A percentile compares a stretch with the other conserved stretches of the same genome.
These are phyloP conservation scores for Lojkania enalia DNA, from an alignment of 2,329 filamentous ascomycete genomes.

Conservation along the genomic window DNA sequence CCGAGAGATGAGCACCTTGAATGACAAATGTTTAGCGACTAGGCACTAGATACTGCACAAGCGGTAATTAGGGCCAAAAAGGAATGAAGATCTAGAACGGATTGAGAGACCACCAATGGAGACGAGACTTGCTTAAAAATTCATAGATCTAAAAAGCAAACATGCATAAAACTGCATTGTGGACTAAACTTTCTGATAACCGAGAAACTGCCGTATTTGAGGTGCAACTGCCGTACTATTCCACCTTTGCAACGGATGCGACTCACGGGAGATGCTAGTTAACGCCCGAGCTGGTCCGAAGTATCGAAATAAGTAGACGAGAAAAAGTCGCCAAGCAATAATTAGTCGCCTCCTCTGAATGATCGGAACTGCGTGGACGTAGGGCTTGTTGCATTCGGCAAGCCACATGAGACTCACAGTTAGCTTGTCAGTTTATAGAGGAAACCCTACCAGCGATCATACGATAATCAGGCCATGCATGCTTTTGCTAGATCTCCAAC, in stretches of 20 bases:
- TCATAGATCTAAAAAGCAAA: not conserved
- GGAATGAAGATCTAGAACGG: too few relatives aligned
- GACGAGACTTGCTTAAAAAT: not conserved
- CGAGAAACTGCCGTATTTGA: not conserved
- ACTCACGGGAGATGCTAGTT: not conserved
- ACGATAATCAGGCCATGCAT: conserved; percentile 1
- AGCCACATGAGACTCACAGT: too few relatives aligned
- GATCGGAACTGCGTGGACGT: not conserved
- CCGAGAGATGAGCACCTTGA: too few relatives aligned
- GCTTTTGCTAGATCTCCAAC: too few relatives aligned
- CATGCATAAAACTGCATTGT: not conserved
- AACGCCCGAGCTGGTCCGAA: conserved; percentile 2
- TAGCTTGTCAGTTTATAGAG: not conserved
- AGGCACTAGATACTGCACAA: too few relatives aligned
- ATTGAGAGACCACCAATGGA: too few relatives aligned
- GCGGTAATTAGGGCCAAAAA: too few relatives aligned
- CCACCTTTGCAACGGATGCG: not conserved
- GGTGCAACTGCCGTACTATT: not conserved
- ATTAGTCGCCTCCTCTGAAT: not conserved
- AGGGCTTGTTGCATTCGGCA: not conserved
- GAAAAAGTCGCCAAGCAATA: too few relatives aligned
- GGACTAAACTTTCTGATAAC: too few relatives aligned
- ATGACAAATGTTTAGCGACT: too few relatives aligned
- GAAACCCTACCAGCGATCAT: not conserved
- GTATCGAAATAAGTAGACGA: not conserved